A percentile compares a stretch with the other conserved stretches of the same genome.
Evolutionary conservation across 768 basidiomycete genomes (phyloP).

Genomic region (Hygrophoropsis aurantiaca): DNA sequence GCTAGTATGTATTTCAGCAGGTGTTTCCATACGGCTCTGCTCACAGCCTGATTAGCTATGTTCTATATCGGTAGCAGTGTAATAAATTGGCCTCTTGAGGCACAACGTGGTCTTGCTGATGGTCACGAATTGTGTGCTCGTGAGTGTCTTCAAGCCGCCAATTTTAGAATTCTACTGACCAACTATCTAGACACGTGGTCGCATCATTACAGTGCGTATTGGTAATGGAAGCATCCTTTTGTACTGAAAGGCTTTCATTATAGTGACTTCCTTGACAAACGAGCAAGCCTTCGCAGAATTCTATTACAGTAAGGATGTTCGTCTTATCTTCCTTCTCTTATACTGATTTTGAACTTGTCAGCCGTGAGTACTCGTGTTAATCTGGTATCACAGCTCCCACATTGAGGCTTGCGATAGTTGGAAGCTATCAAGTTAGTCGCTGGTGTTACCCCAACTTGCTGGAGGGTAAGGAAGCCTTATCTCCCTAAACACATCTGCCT

Average conservation of each 20-base stretch:
- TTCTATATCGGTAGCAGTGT: constrained; percentile 15
- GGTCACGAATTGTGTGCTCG: constrained; percentile 14
- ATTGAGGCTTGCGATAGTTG: constrained; percentile 23
- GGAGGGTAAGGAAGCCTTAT: constrained; percentile 38
- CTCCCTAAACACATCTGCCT: background rate
- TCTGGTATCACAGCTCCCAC: background rate
- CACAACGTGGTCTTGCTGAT: constrained; percentile 11
- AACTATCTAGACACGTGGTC: background rate
- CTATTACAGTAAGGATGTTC: constrained; percentile 51
- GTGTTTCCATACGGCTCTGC: background rate
- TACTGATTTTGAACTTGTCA: background rate
- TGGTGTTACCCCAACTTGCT: constrained; percentile 54
- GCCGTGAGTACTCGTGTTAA: too few species aligned
- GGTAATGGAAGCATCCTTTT: background rate
- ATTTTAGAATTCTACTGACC: background rate
- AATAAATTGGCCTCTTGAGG: constrained; percentile 9
- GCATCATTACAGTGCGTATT: constrained; percentile 39
- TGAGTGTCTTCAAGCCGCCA: background rate
- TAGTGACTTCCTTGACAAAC: constrained; percentile 56
- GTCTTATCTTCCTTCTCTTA: too few species aligned
- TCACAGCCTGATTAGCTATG: constrained; percentile 5
- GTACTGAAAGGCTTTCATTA: background rate
- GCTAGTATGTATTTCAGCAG: constrained; percentile 40
- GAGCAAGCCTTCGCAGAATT: constrained; percentile 70
- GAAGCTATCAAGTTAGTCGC: constrained; percentile 50